Evolutionary conservation across 306 rosid species (phyloP).

Genomic region (Myrica gale): DNA sequence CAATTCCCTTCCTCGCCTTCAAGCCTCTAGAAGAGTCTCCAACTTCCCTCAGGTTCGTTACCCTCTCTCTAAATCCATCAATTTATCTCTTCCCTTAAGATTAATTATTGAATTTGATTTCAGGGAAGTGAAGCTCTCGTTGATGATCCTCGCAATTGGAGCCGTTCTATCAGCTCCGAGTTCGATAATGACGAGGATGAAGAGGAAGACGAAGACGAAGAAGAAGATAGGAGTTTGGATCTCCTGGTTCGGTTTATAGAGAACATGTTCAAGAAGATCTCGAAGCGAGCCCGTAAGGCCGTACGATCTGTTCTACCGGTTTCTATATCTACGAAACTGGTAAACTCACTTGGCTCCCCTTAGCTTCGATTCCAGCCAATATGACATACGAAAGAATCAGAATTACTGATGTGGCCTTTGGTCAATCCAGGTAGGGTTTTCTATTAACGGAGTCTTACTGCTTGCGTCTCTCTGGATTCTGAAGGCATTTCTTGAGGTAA

Average conservation of each 20-base stretch:
- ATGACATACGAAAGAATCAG: background rate
- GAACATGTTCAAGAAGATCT: conserved; percentile 63
- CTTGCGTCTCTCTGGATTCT: conserved; percentile 67
- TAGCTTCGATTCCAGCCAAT: background rate
- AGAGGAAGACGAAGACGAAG: conserved; percentile 40
- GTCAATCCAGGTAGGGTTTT: conserved; percentile 54
- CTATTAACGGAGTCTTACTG: conserved; percentile 63
- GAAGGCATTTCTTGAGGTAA: conserved; percentile 82
- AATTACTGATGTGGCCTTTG: background rate
- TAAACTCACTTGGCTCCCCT: conserved; percentile 10
- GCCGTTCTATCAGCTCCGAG: conserved; percentile 39
- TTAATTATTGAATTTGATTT: conserved; percentile 17
- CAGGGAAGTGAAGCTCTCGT: conserved; percentile 45
- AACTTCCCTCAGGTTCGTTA: conserved; percentile 44
- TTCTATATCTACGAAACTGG: conserved; percentile 61
- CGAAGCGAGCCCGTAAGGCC: conserved; percentile 62
- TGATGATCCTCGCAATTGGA: conserved; percentile 54
- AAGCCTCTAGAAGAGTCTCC: conserved; percentile 45
- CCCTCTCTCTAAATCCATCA: background rate
- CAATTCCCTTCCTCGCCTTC: conserved; percentile 25
- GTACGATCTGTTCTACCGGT: conserved; percentile 71
- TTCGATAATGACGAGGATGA: conserved; percentile 42
- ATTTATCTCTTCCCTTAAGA: background rate
- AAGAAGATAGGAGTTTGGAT: conserved; percentile 75
- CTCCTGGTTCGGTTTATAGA: conserved; percentile 59